Evolutionary conservation across 1,139 yeast genomes (phyloP), one percentile per base, ranked within the genome.

Genomic region (Taphrina populina): DNA sequence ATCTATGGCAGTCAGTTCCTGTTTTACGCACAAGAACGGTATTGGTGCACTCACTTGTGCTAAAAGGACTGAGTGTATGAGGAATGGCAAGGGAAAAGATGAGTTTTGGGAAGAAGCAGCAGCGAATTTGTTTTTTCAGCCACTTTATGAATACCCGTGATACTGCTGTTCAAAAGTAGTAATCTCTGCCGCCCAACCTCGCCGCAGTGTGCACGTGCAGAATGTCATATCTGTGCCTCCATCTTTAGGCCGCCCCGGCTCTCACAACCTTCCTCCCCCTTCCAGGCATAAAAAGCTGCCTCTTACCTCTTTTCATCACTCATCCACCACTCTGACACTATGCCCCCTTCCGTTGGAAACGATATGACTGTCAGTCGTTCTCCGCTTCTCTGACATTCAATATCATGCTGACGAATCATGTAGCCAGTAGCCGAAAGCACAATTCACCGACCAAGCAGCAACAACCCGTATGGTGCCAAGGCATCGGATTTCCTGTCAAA

Each of bases 391-490:
- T 33, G 8, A 7, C 15, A 7, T 33, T 33, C 36, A 8, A 33
- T 8, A 11, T n/a, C 24, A 4, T 21, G 43, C 29, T 37, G 43
- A 37, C 43, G 24, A 19, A 13, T n/a, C n/a, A 4, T 19, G 5
- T 43, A 43, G 47, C 37, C 30, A 15, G 54, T 40, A 20, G 27
- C 54, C n/a, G 43, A 49, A 11, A 32, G 21, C 26, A 49, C 54
- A 20, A 49, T 49, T 26, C 34, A 33, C n/a, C 45, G 54, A 6
- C 56, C 56, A 20, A 21, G 35, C 15, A 36, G 35, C 23, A 36
- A 32, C 27, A 90, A 90, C 69, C 97, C 97, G 62, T 92, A 92
- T 67, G 97, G 96, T 26, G 95, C 96, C 61, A 84, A 90, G 69
- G 97, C 97, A 56, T 81, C 88, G 59, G 98, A 92, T 74, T 88